These are phyloP conservation scores for Pleurotus salmoneostramineus DNA, from an alignment of 768 basidiomycete genomes.

Conservation along the genomic window DNA sequence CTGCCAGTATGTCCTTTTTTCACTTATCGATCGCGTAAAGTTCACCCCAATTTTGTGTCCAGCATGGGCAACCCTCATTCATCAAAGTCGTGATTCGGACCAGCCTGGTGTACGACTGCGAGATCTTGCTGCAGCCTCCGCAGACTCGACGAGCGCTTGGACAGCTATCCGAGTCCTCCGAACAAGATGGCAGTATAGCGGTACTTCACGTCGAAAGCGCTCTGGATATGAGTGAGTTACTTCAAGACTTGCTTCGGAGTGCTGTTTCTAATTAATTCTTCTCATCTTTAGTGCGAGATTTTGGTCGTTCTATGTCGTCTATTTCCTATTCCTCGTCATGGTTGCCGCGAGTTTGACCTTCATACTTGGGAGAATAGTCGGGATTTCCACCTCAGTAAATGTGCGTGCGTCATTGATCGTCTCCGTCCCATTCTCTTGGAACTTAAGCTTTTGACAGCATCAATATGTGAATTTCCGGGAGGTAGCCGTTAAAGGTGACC, in stretches of 20 bases:
- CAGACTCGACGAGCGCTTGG: conserved; percentile 23
- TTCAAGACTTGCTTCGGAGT: too few relatives aligned
- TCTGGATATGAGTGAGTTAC: conserved; percentile 31
- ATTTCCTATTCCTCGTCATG: conserved; percentile 29
- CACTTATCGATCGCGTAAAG: background rate
- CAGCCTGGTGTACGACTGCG: conserved; percentile 28
- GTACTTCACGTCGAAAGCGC: conserved; percentile 26
- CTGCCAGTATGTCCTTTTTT: conserved; percentile 26
- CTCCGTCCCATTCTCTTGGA: background rate
- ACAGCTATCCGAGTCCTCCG: conserved; percentile 29
- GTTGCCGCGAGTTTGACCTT: conserved; percentile 27
- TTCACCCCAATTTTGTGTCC: background rate
- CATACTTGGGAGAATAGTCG: conserved; percentile 31
- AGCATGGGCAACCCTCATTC: conserved; percentile 44
- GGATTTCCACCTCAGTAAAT: conserved; percentile 24
- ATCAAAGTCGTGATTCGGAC: conserved; percentile 27
- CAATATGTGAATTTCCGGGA: conserved; percentile 29
- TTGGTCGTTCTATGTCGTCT: conserved; percentile 32
- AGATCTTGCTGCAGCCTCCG: conserved; percentile 29
- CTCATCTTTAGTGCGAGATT: conserved; percentile 22
- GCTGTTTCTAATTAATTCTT: too few relatives aligned
- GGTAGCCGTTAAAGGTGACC: conserved; percentile 28
- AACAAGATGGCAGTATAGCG: conserved; percentile 27
- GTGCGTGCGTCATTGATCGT: conserved; percentile 17
- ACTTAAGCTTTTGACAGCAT: conserved; percentile 18